Conservation (phyloP, 2,329 filamentous ascomycete genomes). For the Diaporthe velutina region DNA sequence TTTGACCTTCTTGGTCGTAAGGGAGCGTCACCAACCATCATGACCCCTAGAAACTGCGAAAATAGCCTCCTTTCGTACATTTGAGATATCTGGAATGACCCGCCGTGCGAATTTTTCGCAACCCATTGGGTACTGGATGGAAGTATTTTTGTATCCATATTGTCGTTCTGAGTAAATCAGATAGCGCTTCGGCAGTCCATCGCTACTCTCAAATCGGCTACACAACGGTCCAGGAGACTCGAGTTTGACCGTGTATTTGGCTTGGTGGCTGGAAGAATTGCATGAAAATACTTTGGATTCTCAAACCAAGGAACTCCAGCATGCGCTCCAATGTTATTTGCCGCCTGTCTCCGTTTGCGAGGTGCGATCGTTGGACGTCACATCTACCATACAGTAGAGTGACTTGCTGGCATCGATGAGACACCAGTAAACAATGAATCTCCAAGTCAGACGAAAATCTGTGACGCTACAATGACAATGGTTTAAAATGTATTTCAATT, state of each 20-base stretch:
- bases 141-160: background rate
- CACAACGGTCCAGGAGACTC: background rate
- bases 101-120: fast-evolving
- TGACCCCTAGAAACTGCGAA: background rate
- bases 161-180: no score
- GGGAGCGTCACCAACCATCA: background rate
- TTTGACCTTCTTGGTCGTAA: no score
- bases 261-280: background rate
- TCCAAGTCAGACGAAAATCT: background rate
- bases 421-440: background rate
- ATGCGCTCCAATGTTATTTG: background rate
- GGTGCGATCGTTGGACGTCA: no score
- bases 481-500: background rate
- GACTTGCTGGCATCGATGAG: background rate
- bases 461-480: background rate
- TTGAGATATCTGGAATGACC: background rate
- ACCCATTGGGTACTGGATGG: no score
- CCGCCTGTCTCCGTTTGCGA: no score
- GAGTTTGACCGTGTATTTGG: background rate
- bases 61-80: no score
- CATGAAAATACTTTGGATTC: background rate
- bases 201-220: background rate
- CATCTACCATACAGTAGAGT: background rate
- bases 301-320: fast-evolving
- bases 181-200: background rate